Conservation (phyloP, 1,139 yeast genomes). For the Wickerhamomyces sp. region DNA sequence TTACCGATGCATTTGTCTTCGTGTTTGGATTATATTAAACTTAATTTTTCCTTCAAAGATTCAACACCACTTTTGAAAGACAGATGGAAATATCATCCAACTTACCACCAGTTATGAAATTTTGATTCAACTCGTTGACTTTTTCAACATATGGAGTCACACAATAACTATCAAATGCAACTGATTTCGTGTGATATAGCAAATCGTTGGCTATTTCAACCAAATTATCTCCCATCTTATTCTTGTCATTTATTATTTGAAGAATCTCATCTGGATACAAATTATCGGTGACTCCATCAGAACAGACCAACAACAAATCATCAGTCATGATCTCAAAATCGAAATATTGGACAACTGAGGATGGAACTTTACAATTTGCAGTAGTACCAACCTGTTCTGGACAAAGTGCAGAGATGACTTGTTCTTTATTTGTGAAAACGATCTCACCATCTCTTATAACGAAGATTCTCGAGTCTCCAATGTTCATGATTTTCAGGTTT, state of each 20-base stretch:
- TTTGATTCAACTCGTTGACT: conserved; percentile 32
- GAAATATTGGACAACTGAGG: conserved; percentile 46
- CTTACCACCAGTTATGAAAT: conserved; percentile 47
- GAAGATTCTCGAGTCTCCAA: conserved; percentile 51
- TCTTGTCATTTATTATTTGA: conserved; percentile 32
- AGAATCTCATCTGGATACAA: conserved; percentile 44
- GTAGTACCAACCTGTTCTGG: conserved; percentile 57
- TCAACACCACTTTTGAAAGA: conserved; percentile 36
- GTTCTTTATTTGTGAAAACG: conserved; percentile 42
- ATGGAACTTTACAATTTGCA: conserved; percentile 35
- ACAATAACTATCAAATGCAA: conserved; percentile 51
- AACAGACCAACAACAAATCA: conserved; percentile 43
- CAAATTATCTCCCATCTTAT: conserved; percentile 25
- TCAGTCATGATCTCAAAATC: conserved; percentile 35
- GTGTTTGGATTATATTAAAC: too few relatives aligned
- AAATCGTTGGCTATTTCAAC: conserved; percentile 38
- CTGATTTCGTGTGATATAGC: conserved; percentile 40
- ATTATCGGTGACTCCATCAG: conserved; percentile 54
- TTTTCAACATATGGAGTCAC: conserved; percentile 51
- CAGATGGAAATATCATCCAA: conserved; percentile 52
- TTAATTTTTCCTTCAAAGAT: conserved; percentile 2
- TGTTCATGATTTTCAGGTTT: conserved; percentile 39
- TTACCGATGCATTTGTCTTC: too few relatives aligned
- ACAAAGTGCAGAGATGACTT: conserved; percentile 41
- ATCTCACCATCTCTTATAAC: conserved; percentile 45